A percentile compares a stretch with the other conserved stretches of the same genome.
Evolutionary conservation across 208 protist genomes (phyloP).

Genomic region (Blechomonas ayalai): DNA sequence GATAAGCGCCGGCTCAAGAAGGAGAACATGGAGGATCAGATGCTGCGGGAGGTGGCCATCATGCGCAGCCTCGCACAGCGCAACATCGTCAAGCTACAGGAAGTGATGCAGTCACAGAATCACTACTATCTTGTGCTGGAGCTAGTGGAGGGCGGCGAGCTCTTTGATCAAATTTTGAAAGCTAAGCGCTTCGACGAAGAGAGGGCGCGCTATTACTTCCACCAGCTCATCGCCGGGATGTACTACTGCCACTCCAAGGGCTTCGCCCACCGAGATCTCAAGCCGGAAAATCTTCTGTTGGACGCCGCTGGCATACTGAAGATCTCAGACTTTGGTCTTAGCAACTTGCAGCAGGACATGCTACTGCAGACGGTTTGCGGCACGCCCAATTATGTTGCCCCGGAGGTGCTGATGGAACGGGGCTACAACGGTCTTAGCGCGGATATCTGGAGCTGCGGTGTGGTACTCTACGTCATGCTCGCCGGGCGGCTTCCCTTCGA

Average conservation of each 20-base stretch:
- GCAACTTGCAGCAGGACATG: constrained; percentile 59
- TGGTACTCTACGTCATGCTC: constrained; percentile 93
- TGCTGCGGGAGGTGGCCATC: constrained; percentile 86
- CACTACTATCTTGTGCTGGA: constrained; percentile 91
- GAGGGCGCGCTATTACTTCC: constrained; percentile 90
- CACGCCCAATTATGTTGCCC: constrained; percentile 87
- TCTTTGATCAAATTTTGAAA: constrained; percentile 88
- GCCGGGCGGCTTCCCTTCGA: constrained; percentile 90
- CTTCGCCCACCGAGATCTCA: constrained; percentile 87
- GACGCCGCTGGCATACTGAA: constrained; percentile 73
- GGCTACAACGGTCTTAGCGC: constrained; percentile 90
- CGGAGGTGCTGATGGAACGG: constrained; percentile 87
- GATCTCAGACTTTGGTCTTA: constrained; percentile 90
- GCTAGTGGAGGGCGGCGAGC: constrained; percentile 87
- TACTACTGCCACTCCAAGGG: constrained; percentile 87
- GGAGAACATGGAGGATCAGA: constrained; percentile 87
- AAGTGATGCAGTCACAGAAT: constrained; percentile 85
- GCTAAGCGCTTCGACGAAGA: constrained; percentile 73
- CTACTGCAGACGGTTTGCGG: constrained; percentile 88
- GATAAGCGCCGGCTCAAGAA: constrained; percentile 80
- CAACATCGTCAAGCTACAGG: constrained; percentile 81
- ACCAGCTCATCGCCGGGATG: constrained; percentile 91
- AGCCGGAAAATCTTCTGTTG: constrained; percentile 88
- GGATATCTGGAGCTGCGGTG: constrained; percentile 95
- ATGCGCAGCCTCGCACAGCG: constrained; percentile 85